A percentile compares a stretch with the other conserved stretches of the same genome.
phyloP scores from a whole-genome alignment of 352 stramenopile genomes.

The Plasmopara viticola region DNA sequence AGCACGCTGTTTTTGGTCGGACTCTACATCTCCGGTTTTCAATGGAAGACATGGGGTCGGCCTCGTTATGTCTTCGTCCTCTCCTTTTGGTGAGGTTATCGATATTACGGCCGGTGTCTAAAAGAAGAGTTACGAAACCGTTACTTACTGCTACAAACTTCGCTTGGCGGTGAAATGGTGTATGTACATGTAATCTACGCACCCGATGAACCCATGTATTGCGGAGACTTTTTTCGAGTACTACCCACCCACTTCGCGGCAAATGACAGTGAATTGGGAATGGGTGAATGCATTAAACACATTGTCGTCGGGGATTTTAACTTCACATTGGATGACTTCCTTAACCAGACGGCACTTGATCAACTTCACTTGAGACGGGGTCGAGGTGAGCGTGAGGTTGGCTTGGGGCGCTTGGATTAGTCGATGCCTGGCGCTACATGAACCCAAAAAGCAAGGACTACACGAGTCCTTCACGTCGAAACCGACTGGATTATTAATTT shows the following conservation, averaged over 20 bases:
- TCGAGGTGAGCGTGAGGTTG: background rate
- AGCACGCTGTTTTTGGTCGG: background rate
- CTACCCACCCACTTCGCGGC: background rate
- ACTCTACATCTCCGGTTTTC: background rate
- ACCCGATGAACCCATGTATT: background rate
- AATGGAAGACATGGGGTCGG: background rate
- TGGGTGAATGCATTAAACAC: background rate
- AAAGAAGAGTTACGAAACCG: background rate
- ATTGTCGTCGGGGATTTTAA: background rate
- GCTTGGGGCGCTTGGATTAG: background rate
- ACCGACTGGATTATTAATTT: slow-evolving; percentile 13
- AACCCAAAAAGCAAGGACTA: slow-evolving; percentile 5
- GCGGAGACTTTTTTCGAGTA: background rate
- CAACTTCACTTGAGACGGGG: background rate
- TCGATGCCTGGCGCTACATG: slow-evolving; percentile 12
- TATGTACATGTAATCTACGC: background rate
- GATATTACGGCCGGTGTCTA: background rate
- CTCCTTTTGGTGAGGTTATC: background rate
- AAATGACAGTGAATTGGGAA: background rate
- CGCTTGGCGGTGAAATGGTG: background rate
- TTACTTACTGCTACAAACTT: background rate
- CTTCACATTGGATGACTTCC: background rate
- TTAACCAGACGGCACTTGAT: background rate
- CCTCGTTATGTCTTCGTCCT: background rate
- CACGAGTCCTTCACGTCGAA: slow-evolving; percentile 5